phyloP scores from a whole-genome alignment of 1,284 basidiomycete genomes.

The Malassezia yamatoensis region DNA sequence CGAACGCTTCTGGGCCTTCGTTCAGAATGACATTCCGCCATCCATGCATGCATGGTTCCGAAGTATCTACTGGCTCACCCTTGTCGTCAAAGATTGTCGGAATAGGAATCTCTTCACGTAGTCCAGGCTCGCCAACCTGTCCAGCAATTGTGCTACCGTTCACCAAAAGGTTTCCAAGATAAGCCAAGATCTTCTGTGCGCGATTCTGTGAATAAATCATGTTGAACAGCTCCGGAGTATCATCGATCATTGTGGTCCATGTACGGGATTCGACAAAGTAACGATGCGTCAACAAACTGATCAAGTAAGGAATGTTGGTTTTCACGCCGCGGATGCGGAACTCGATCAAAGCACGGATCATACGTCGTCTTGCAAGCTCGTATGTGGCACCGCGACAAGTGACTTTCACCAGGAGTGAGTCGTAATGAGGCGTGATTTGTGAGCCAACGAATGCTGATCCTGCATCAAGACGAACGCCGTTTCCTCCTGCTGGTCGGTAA shows the following conservation, averaged over 20 bases:
- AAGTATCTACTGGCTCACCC: conserved; percentile 64
- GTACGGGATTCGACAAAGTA: conserved; percentile 91
- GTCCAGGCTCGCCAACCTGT: conserved; percentile 83
- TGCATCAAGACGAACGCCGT: conserved; percentile 93
- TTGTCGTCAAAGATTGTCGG: conserved; percentile 71
- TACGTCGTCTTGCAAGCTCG: conserved; percentile 95
- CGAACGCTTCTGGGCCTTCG: conserved; percentile 94
- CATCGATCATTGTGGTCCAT: conserved; percentile 81
- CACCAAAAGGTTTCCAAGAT: conserved; percentile 93
- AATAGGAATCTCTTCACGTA: conserved; percentile 77
- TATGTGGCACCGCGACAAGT: conserved; percentile 93
- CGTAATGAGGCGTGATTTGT: conserved; percentile 98
- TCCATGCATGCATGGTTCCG: conserved; percentile 71
- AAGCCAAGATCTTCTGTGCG: conserved; percentile 91
- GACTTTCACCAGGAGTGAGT: conserved; percentile 93
- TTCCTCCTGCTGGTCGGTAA: conserved; percentile 94
- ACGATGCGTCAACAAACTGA: conserved; percentile 94
- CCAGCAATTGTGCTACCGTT: conserved; percentile 96
- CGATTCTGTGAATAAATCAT: conserved; percentile 95
- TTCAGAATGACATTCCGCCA: conserved; percentile 99
- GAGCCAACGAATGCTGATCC: conserved; percentile 97
- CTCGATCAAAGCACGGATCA: conserved; percentile 95
- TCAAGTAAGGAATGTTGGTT: conserved; percentile 94
- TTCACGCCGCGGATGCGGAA: conserved; percentile 99
- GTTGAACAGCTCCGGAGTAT: conserved; percentile 97